These are phyloP conservation scores for Diaporthe caulivora DNA, from an alignment of 2,329 filamentous ascomycete species.

Conservation along the genomic window DNA sequence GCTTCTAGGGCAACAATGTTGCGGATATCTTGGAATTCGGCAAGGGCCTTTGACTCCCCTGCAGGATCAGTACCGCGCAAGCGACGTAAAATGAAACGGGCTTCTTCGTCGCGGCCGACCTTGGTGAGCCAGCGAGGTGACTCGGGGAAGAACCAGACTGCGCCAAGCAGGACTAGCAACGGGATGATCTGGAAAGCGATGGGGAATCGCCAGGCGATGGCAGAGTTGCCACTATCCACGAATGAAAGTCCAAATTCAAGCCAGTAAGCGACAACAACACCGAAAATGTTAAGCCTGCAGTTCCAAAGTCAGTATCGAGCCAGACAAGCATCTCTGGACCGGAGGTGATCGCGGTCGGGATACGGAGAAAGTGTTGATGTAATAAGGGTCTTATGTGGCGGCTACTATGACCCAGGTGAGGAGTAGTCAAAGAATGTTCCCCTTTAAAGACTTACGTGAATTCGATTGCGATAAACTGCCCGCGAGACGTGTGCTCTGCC, in stretches of 20 bases:
- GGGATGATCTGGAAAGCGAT: constrained; percentile 45
- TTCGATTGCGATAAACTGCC: constrained; percentile 78
- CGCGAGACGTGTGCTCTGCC: constrained; percentile 75
- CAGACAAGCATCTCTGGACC: no score
- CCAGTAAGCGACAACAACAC: constrained; percentile 75
- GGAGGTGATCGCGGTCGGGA: no score
- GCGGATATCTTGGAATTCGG: constrained; percentile 70
- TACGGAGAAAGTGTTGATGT: not conserved
- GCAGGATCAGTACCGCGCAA: constrained; percentile 28
- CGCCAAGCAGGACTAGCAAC: constrained; percentile 36
- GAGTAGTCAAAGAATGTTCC: no score
- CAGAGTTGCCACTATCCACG: constrained; percentile 42
- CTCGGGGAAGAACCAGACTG: constrained; percentile 40
- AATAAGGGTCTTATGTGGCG: not conserved
- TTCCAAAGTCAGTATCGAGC: not conserved
- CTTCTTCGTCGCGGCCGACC: constrained; percentile 38
- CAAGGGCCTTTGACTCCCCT: constrained; percentile 32
- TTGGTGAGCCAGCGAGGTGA: constrained; percentile 43
- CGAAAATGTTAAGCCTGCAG: constrained; percentile 72
- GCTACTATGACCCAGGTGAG: no score
- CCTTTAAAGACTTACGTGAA: constrained; percentile 62
- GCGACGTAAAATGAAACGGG: constrained; percentile 36
- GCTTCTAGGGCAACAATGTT: constrained; percentile 73
- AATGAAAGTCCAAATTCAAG: constrained; percentile 49
- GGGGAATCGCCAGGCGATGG: constrained; percentile 50